Evolutionary conservation across 306 rosid species (phyloP).

Genomic region (Neltuma alba): DNA sequence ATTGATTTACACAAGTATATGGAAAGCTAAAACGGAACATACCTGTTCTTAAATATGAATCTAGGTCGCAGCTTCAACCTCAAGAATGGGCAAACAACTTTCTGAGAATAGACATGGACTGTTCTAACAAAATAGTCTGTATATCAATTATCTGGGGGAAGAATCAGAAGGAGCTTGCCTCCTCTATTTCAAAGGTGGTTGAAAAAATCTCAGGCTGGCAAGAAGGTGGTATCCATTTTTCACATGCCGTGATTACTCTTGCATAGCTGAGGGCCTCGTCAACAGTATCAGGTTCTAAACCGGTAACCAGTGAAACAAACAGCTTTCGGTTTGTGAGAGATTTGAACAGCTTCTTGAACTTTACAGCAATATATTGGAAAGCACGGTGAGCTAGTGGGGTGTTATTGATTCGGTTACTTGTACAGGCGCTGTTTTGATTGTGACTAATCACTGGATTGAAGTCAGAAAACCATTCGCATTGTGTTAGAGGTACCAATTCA

Average conservation of each 20-base stretch:
- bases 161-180: conserved; percentile 43
- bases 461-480: conserved; percentile 75
- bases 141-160: neutral
- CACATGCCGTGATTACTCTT: conserved; percentile 60
- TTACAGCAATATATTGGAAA: conserved; percentile 67
- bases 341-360: conserved; percentile 66
- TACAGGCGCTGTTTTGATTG: conserved; percentile 31
- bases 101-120: neutral
- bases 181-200: conserved; percentile 44
- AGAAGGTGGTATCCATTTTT: conserved; percentile 49
- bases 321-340: conserved; percentile 58
- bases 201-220: conserved; percentile 42
- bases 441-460: conserved; percentile 57
- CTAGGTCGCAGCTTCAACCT: conserved; percentile 3
- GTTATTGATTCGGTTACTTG: conserved; percentile 38
- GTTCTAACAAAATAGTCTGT: neutral
- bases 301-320: conserved; percentile 63
- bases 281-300: conserved; percentile 62
- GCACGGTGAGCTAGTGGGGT: conserved; percentile 59
- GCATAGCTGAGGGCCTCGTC: conserved; percentile 74
- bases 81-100: conserved; percentile 15
- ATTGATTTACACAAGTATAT: neutral
- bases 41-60: neutral
- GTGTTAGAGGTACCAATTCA: conserved; percentile 50
- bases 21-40: neutral